Evolutionary conservation across 2,329 filamentous ascomycete genomes (phyloP).

Genomic region (Cordyceps cicadae): DNA sequence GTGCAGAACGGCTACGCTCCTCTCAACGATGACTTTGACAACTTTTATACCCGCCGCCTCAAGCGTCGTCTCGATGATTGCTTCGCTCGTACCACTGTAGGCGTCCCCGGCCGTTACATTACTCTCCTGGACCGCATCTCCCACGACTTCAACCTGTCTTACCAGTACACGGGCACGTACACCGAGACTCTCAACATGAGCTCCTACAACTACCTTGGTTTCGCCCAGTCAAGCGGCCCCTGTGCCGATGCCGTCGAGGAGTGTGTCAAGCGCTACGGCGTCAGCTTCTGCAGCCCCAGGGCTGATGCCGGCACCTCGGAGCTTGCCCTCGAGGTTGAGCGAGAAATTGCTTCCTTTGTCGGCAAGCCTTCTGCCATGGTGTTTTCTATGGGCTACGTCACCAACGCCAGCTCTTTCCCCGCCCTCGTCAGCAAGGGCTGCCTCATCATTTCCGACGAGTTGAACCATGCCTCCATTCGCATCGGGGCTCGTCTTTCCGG

Average conservation of each 20-base stretch:
- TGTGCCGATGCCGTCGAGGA: constrained; percentile 92
- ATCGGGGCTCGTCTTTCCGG: constrained; percentile 90
- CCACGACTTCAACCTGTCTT: constrained; percentile 84
- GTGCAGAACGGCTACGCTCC: constrained; percentile 85
- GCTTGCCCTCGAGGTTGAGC: constrained; percentile 80
- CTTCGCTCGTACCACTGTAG: constrained; percentile 85
- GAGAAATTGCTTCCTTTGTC: constrained; percentile 80
- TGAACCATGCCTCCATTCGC: constrained; percentile 96
- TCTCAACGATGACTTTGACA: constrained; percentile 96
- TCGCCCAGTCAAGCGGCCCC: constrained; percentile 93
- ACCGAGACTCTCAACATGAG: constrained; percentile 98
- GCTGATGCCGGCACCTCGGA: constrained; percentile 82
- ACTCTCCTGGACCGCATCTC: constrained; percentile 87
- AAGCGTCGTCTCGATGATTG: constrained; percentile 96
- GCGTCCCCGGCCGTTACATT: constrained; percentile 89
- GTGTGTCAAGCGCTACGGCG: constrained; percentile 73
- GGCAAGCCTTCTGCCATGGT: constrained; percentile 93
- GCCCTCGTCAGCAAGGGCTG: constrained; percentile 88
- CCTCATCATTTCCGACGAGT: constrained; percentile 89
- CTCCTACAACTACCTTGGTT: constrained; percentile 98
- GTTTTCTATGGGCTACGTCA: constrained; percentile 98
- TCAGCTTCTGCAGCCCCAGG: constrained; percentile 73
- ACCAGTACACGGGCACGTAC: constrained; percentile 78
- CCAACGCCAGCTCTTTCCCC: constrained; percentile 87
- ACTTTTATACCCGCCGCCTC: constrained; percentile 88